These are phyloP conservation scores for Coemansia erecta DNA, from an alignment of 192 early-diverging fungal genomes.

Conservation along the genomic window DNA sequence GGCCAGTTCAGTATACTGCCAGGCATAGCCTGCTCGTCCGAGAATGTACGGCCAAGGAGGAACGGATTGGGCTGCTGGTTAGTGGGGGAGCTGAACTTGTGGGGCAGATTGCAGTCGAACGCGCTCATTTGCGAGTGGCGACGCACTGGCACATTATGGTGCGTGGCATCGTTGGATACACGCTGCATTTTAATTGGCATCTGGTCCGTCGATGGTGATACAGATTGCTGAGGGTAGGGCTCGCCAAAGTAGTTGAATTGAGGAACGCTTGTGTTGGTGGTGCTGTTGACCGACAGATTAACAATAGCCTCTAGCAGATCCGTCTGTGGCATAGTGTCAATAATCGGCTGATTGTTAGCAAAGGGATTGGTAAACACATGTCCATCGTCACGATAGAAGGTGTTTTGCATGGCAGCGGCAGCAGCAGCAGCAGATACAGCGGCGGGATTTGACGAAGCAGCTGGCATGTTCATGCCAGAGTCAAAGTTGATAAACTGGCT, in stretches of 20 bases:
- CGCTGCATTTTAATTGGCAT: slow-evolving; percentile 6
- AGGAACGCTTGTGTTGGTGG: background rate
- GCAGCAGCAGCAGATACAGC: background rate
- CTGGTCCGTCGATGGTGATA: background rate
- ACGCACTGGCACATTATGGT: background rate
- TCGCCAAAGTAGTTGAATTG: background rate
- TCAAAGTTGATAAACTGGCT: slow-evolving; percentile 41
- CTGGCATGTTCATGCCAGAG: background rate
- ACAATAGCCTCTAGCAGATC: slow-evolving; percentile 40
- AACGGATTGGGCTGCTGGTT: background rate
- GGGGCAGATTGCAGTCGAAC: background rate
- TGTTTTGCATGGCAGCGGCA: background rate
- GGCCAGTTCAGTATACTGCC: background rate
- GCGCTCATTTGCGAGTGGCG: slow-evolving; percentile 4
- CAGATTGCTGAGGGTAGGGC: background rate
- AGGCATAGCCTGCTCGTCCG: background rate
- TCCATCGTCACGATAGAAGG: background rate
- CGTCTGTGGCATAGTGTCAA: slow-evolving; percentile 3
- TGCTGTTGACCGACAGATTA: slow-evolving; percentile 33
- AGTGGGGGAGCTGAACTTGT: background rate
- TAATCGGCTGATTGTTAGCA: background rate
- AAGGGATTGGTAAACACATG: background rate
- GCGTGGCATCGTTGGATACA: background rate
- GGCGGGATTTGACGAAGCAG: too few relatives aligned
- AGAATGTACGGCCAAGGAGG: background rate